A percentile compares a stretch with the other conserved stretches of the same genome.
These are phyloP conservation scores for Isoetes taiwanensis DNA, from an alignment of 75 land plant species.

Conservation along the genomic window DNA sequence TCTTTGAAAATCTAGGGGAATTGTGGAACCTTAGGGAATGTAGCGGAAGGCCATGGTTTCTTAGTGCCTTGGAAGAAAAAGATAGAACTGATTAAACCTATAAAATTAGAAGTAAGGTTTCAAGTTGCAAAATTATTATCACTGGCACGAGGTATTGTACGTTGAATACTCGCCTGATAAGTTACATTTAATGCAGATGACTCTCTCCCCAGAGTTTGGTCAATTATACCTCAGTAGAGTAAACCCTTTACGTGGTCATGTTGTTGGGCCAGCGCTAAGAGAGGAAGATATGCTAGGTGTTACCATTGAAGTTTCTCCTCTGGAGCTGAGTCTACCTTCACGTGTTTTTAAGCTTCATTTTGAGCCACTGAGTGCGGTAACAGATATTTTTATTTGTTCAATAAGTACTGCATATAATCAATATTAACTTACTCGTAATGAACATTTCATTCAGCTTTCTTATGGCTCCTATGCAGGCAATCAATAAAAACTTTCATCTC, in stretches of 20 bases:
- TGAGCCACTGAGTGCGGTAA: slow-evolving; percentile 33
- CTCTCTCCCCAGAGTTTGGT: slow-evolving; percentile 28
- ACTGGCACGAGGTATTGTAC: no score
- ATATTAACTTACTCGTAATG: no score
- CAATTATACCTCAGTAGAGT: slow-evolving; percentile 21
- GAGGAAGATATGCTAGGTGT: slow-evolving; percentile 39
- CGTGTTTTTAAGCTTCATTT: slow-evolving; percentile 15
- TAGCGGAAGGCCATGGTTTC: slow-evolving; percentile 25
- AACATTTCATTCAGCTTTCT: no score
- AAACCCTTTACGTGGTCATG: slow-evolving; percentile 32
- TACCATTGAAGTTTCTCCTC: slow-evolving; percentile 20
- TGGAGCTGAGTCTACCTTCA: slow-evolving; percentile 18
- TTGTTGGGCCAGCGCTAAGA: slow-evolving; percentile 27
- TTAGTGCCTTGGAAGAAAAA: slow-evolving; percentile 7
- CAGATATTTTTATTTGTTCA: no score
- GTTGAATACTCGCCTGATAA: background rate
- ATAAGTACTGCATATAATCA: no score
- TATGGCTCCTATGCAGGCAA: no score
- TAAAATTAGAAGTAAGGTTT: slow-evolving; percentile 26
- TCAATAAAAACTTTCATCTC: no score
- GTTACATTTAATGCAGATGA: slow-evolving; percentile 20
- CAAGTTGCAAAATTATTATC: no score
- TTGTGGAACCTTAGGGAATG: no score
- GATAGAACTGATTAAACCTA: slow-evolving; percentile 20
- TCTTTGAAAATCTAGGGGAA: no score